Base-by-base conservation (phyloP, 768 basidiomycete species). In the Dacryopinax spathularia region DNA sequence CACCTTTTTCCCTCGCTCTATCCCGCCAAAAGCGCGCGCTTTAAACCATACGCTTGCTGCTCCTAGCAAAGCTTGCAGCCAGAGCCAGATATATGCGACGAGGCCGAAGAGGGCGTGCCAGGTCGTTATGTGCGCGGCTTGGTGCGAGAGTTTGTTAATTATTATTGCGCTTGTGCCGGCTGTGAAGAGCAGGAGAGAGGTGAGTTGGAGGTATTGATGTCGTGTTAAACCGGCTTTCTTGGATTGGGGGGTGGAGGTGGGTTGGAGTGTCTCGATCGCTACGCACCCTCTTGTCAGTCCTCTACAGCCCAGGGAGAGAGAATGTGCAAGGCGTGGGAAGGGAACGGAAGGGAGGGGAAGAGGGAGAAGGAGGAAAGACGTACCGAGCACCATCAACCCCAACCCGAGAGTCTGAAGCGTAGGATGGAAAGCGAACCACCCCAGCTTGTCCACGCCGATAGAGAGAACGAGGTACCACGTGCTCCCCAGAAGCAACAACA, bases 71-170 rank as follows among this genome's bases (percentile, higher is more conserved):
- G 81, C 74, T 69, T 91, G 89, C 33, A 80, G 63, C 13, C 72
- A 27, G 39, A 90, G 73, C 87, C 86, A 88, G 10, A 72, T 65
- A 44, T 86, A 71, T n/a, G 79, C 74, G 35, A 83, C 71, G n/a
- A 87, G 72, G 0, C 89, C 91, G 62, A 89, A 77, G 41, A 89
- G 87, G 2, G 82, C 84, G 73, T 92, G 91, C 88, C 86, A 88
- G 9, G 83, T 81, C 2, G 78, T 80, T 65, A 88, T 86, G 69
- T 91, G 90, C 3, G 75, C 64, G 1, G 77, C 77, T 4, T 68
- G 73, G 61, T 80, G 74, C 0, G 78, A 63, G 41, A 72, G 73
- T 70, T 93, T 93, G 69, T 85, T 84, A 62, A 79, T 79, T 61
- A 79, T 74, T 56, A 92, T 80, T 0, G 85, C 79, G n/a, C 77